These are phyloP conservation scores for Sarcodon aspratus DNA, from an alignment of 768 basidiomycete genomes.

Conservation along the genomic window DNA sequence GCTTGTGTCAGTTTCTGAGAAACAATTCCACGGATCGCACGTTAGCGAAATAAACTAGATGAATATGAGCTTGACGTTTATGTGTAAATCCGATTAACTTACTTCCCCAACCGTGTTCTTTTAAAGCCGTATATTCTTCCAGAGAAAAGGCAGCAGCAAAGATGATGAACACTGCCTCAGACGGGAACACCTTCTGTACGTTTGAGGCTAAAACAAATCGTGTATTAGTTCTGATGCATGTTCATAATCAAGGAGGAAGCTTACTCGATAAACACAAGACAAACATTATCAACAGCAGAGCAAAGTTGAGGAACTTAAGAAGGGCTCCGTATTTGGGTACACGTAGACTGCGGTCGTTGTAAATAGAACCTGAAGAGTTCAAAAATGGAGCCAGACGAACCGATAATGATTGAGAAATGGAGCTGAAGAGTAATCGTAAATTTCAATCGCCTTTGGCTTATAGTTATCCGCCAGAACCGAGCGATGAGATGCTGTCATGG, in stretches of 20 bases:
- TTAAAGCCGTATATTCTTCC: constrained; percentile 81
- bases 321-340: constrained; percentile 75
- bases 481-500: constrained; percentile 40
- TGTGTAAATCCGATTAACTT: constrained; percentile 18
- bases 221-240: not conserved
- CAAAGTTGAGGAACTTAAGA: constrained; percentile 72
- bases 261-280: constrained; percentile 65
- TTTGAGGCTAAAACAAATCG: constrained; percentile 37
- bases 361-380: not conserved
- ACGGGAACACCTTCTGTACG: constrained; percentile 33
- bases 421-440: constrained; percentile 55
- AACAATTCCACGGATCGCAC: too few species aligned
- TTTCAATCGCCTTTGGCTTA: constrained; percentile 62
- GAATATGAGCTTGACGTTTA: not conserved
- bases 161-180: constrained; percentile 67
- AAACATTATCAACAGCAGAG: constrained; percentile 55
- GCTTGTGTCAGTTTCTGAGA: too few species aligned
- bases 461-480: constrained; percentile 89
- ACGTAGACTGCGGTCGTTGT: constrained; percentile 38
- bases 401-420: constrained; percentile 82
- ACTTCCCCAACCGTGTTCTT: constrained; percentile 85
- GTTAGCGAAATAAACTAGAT: not conserved
- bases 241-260: constrained; percentile 13
- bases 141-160: constrained; percentile 71
- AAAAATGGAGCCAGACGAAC: constrained; percentile 18